Base-by-base conservation (phyloP, 768 basidiomycete genomes). In the Podaxis sp. region DNA sequence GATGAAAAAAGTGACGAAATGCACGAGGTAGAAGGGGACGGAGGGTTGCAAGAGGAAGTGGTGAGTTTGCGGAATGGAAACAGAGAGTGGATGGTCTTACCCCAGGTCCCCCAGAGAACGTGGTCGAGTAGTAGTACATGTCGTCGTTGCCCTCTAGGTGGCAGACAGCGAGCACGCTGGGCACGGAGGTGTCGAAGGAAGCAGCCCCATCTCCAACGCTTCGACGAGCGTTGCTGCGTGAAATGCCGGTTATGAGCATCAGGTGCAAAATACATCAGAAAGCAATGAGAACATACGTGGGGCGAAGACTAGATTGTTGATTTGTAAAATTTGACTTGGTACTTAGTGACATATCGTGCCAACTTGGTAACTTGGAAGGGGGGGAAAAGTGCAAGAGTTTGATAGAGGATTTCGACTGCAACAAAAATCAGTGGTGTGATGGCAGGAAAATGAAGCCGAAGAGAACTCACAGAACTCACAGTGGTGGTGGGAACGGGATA, bases 171-270 rank as follows among this genome's bases (percentile, higher is more conserved):
- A 93, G 84, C 71, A 93, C 88, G 75, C 80, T 90, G 66, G 89
- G 84, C 52, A 55, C 59, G 77, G 84, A 81, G 75, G 76, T 81
- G 87, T 88, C 87, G 85, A 84, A 83, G 77, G 82, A 81, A 78
- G 79, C 81, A 85, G 92, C 92, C 92, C 92, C 92, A 93, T 94
- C 92, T 78, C 91, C 92, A 94, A 93, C 92, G 91, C 88, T 82
- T 79, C 86, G 88, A 90, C 90, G 85, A 77, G 90, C 92, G 91
- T 93, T 93, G 92, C 92, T 94, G 72, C 10, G 40, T 67, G 37
- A 58, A 35, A 50, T 55, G 50, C 4, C 46, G 55, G 40, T 14
- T 14, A 61, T 72, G 52, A 73, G 68, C n/a, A 62, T 44, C 7
- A 44, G n/a, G n/a, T 7, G 7, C 51, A 16, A 10, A 28, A 50